Conservation (phyloP, 345 rosid genomes). For the Sisymbrium irio region DNA sequence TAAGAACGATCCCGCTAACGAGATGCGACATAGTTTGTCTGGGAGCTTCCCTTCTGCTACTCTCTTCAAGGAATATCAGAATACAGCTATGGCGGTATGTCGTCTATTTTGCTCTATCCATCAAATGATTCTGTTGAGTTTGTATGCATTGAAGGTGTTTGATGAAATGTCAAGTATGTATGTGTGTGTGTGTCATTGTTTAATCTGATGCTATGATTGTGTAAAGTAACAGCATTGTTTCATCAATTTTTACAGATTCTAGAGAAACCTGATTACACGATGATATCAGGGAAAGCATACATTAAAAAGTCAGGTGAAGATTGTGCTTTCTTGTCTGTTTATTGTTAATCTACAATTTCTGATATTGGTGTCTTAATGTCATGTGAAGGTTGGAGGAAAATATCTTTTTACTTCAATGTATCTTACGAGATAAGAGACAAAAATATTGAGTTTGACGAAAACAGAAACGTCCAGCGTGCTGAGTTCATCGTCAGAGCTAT, state of each 20-base stretch:
- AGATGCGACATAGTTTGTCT: slow-evolving; percentile 63
- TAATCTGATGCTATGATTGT: neutral
- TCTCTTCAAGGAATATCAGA: slow-evolving; percentile 84
- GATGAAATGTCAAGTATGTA: slow-evolving; percentile 15
- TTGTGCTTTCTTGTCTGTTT: neutral
- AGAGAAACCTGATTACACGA: slow-evolving; percentile 83
- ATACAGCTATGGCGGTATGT: slow-evolving; percentile 87
- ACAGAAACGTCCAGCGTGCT: slow-evolving; percentile 86
- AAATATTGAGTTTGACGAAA: slow-evolving; percentile 86
- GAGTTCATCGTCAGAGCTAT: slow-evolving; percentile 82
- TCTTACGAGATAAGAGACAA: slow-evolving; percentile 88
- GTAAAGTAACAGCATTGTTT: neutral
- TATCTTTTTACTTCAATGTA: slow-evolving; percentile 85
- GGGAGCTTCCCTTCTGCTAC: slow-evolving; percentile 84
- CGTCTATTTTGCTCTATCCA: neutral
- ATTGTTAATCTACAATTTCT: neutral
- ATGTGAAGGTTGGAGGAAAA: slow-evolving; percentile 90
- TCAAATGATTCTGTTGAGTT: neutral
- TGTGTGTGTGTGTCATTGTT: neutral
- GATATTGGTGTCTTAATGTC: slow-evolving; percentile 4
- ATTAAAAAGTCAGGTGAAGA: slow-evolving; percentile 85
- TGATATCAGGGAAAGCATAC: slow-evolving; percentile 82
- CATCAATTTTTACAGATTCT: slow-evolving; percentile 57
- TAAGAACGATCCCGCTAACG: slow-evolving; percentile 44
- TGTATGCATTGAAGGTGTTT: slow-evolving; percentile 33